Evolutionary conservation across 768 basidiomycete species (phyloP).

Genomic region (Serpula lacrymans): DNA sequence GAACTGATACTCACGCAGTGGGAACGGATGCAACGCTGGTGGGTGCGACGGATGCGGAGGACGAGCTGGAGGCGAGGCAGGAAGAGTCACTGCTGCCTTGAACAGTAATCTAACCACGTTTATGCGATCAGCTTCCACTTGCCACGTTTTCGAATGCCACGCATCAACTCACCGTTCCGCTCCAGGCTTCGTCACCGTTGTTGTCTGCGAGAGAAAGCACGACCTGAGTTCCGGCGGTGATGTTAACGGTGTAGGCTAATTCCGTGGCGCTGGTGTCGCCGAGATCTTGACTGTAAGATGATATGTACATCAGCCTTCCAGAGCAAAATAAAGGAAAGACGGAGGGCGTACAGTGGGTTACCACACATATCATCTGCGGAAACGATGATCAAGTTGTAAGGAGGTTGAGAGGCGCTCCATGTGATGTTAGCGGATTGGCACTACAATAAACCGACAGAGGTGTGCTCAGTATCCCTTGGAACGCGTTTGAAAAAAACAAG

Average conservation of each 20-base stretch:
- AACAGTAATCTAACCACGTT: constrained; percentile 32
- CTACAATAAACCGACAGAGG: constrained; percentile 31
- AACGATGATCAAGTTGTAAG: constrained; percentile 62
- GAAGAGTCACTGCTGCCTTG: constrained; percentile 31
- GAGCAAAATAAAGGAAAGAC: neutral
- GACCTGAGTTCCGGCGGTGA: constrained; percentile 48
- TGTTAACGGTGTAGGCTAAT: constrained; percentile 35
- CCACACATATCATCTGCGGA: constrained; percentile 54
- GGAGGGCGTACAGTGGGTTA: constrained; percentile 47
- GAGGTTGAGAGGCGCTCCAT: constrained; percentile 46
- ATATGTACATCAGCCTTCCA: constrained; percentile 7
- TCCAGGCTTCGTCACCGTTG: constrained; percentile 63
- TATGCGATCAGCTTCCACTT: neutral
- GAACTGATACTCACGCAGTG: constrained; percentile 3
- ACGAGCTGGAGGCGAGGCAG: constrained; percentile 26
- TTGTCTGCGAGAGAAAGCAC: constrained; percentile 53
- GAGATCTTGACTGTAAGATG: constrained; percentile 49
- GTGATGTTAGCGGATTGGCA: constrained; percentile 48
- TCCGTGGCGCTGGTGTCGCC: constrained; percentile 47
- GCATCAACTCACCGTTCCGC: constrained; percentile 52
- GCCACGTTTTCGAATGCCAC: constrained; percentile 7
- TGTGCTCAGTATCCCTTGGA: neutral
- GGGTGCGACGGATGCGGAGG: constrained; percentile 7
- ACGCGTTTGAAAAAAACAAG: neutral
- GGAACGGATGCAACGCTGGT: constrained; percentile 11